phyloP scores from a whole-genome alignment of 208 protist species.

The Crithidia brevicula region DNA sequence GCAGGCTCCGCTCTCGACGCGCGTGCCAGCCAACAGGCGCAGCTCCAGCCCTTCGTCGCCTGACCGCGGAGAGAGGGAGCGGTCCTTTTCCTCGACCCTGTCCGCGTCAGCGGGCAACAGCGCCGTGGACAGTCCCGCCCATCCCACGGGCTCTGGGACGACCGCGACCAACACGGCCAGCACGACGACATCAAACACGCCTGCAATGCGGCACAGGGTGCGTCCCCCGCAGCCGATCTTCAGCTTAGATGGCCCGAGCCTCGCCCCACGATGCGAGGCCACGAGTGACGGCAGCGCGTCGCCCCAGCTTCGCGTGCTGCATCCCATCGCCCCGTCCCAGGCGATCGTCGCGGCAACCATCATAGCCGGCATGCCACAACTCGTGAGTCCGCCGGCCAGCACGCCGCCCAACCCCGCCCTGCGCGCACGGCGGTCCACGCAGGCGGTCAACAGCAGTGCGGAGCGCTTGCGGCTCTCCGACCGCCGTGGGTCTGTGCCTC shows the following conservation, averaged over 20 bases:
- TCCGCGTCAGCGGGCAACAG: neutral
- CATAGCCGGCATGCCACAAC: neutral
- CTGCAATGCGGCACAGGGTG: neutral
- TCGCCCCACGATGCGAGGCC: neutral
- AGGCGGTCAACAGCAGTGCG: slow-evolving; percentile 3
- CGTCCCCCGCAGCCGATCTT: neutral
- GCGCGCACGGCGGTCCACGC: slow-evolving; percentile 5
- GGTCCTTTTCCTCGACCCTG: neutral
- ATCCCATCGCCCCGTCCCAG: neutral
- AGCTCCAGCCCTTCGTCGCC: slow-evolving; percentile 20
- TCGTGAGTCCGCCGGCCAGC: slow-evolving; percentile 2
- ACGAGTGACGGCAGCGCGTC: neutral
- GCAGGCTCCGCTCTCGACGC: slow-evolving; percentile 12
- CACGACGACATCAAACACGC: neutral
- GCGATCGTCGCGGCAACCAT: no score
- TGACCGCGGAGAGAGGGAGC: neutral
- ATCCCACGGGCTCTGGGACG: no score
- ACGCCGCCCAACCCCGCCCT: neutral
- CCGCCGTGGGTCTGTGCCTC: slow-evolving; percentile 1
- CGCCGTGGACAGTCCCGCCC: no score
- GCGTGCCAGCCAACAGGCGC: slow-evolving; percentile 6
- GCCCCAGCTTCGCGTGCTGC: neutral
- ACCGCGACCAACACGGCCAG: neutral
- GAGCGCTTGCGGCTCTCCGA: neutral
- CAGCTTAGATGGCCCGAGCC: slow-evolving; percentile 8